Conservation (phyloP, 495 filamentous ascomycete genomes). For the Platismatia glauca region DNA sequence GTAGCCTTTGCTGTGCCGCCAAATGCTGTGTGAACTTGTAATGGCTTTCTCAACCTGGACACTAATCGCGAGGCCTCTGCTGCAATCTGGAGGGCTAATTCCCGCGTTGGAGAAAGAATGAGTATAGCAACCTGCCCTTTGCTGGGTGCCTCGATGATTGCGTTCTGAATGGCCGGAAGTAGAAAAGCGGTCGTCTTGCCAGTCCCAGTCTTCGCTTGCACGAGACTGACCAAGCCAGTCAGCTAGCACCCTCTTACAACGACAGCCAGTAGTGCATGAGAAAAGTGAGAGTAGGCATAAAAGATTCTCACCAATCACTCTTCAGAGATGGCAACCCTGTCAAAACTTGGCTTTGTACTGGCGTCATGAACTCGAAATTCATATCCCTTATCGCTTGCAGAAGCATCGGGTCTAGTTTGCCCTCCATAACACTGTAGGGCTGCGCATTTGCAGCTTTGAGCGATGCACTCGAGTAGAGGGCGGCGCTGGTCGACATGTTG, state of each 20-base stretch:
- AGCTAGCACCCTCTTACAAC: conserved; percentile 2
- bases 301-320: conserved; percentile 36
- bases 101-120: conserved; percentile 57
- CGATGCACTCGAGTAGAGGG: conserved; percentile 20
- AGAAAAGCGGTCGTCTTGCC: conserved; percentile 79
- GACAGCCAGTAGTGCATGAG: conserved; percentile 9
- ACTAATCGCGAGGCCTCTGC: conserved; percentile 47
- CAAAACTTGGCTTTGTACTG: conserved; percentile 49
- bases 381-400: conserved; percentile 39
- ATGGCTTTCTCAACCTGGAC: conserved; percentile 30
- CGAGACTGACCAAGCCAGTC: conserved; percentile 29
- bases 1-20: conserved; percentile 45
- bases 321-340: conserved; percentile 41
- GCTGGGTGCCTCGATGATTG: conserved; percentile 34
- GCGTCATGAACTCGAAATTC: conserved; percentile 43
- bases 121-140: conserved; percentile 50
- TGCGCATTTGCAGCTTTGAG: conserved; percentile 22
- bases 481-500: conserved; percentile 17
- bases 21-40: conserved; percentile 46
- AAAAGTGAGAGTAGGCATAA: background rate
- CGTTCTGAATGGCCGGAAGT: conserved; percentile 61
- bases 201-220: conserved; percentile 80
- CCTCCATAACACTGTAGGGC: conserved; percentile 39
- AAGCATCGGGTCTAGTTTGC: conserved; percentile 40
- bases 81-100: conserved; percentile 59